Percentiles rank a stretch among this genome's conserved stretches.
Evolutionary conservation across 2,329 filamentous ascomycete species (phyloP).

Genomic region (Diaporthe batatas): DNA sequence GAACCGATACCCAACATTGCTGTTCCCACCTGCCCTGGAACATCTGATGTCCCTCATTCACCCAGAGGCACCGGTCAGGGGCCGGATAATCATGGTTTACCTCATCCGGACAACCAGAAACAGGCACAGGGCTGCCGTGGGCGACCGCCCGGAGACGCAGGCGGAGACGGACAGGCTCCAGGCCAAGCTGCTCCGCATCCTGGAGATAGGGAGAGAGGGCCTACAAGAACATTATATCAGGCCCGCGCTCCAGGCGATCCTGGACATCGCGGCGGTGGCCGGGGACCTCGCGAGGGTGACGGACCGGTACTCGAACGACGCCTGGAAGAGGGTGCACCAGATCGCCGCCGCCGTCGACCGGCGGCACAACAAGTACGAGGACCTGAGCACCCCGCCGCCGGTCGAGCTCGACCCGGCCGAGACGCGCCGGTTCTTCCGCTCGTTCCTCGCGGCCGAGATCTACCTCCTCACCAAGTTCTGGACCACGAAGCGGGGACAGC

Average conservation of each 20-base stretch:
- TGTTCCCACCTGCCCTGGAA: neutral
- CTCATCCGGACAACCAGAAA: neutral
- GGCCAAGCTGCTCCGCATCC: neutral
- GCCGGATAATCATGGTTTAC: neutral
- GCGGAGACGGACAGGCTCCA: neutral
- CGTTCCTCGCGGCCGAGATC: slow-evolving; percentile 3
- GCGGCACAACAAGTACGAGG: neutral
- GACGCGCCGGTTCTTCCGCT: neutral
- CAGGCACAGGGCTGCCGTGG: neutral
- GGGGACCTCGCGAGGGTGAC: neutral
- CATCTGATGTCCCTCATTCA: neutral
- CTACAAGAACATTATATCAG: neutral
- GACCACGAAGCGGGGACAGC: neutral
- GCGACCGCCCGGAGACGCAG: neutral
- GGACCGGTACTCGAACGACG: slow-evolving; percentile 22
- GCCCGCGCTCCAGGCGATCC: neutral
- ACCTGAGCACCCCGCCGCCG: neutral
- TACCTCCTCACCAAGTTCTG: slow-evolving; percentile 21
- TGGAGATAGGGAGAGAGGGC: rapidly evolving
- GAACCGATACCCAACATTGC: neutral
- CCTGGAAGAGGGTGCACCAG: neutral
- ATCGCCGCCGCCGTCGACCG: neutral
- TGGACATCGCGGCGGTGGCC: neutral
- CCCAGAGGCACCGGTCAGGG: rapidly evolving
- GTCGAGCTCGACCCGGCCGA: neutral